phyloP scores from a whole-genome alignment of 306 rosid genomes.

The Abrus precatorius region DNA sequence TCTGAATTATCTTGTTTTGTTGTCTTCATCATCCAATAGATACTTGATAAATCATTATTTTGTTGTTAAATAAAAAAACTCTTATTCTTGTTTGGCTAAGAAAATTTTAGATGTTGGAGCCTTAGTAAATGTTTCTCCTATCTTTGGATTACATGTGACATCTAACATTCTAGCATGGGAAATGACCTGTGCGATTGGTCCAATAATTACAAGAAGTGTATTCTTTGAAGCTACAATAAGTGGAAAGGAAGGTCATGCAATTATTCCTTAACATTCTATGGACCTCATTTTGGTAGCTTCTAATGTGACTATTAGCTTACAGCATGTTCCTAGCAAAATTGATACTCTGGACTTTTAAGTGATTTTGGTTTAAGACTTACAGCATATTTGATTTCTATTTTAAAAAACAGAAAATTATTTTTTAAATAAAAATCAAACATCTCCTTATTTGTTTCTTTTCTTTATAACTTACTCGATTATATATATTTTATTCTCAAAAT shows the following conservation, averaged over 20 bases:
- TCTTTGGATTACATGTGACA: slow-evolving; percentile 77
- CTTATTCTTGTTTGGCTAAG: slow-evolving; percentile 82
- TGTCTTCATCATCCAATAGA: slow-evolving; percentile 18
- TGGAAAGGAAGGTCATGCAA: slow-evolving; percentile 95
- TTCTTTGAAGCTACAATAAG: slow-evolving; percentile 80
- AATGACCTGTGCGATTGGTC: slow-evolving; percentile 74
- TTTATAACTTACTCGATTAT: neutral
- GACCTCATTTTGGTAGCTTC: slow-evolving; percentile 93
- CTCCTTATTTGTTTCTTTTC: neutral
- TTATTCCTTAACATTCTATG: slow-evolving; percentile 81
- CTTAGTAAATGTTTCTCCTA: slow-evolving; percentile 78
- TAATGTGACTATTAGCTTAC: slow-evolving; percentile 82
- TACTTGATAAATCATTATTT: slow-evolving; percentile 30
- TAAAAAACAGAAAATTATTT: too few relatives aligned
- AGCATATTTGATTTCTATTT: too few relatives aligned
- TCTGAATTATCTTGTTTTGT: neutral
- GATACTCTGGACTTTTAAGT: slow-evolving; percentile 88
- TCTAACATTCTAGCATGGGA: slow-evolving; percentile 61
- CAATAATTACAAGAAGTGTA: slow-evolving; percentile 75
- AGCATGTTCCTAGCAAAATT: slow-evolving; percentile 87
- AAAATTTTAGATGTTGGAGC: slow-evolving; percentile 68
- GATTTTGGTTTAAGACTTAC: neutral
- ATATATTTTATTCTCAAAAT: neutral
- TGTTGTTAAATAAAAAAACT: slow-evolving; percentile 68
- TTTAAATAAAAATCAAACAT: too few relatives aligned